phyloP scores from a whole-genome alignment of 2,329 filamentous ascomycete species.

The Aspergillus phoenicis region DNA sequence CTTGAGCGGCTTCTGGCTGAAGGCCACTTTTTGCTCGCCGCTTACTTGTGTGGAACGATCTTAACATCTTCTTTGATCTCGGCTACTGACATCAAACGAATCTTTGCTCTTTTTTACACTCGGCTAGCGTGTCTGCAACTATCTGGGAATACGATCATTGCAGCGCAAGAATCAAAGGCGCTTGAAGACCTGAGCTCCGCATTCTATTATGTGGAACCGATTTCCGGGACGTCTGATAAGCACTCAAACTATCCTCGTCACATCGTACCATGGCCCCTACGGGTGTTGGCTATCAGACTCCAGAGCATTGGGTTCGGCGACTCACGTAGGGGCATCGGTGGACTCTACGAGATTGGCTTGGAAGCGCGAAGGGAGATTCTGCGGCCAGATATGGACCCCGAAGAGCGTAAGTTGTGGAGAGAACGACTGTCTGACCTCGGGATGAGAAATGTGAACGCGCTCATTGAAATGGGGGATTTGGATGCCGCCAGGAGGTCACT shows the following conservation, averaged over 20 bases:
- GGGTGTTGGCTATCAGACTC: slow-evolving; percentile 78
- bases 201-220: slow-evolving; percentile 48
- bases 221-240: slow-evolving; percentile 45
- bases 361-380: slow-evolving; percentile 69
- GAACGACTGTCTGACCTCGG: slow-evolving; percentile 74
- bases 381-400: slow-evolving; percentile 54
- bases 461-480: slow-evolving; percentile 75
- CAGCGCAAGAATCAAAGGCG: slow-evolving; percentile 64
- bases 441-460: slow-evolving; percentile 58
- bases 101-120: slow-evolving; percentile 78
- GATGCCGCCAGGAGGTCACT: slow-evolving; percentile 77
- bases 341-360: slow-evolving; percentile 82
- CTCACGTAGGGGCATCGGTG: slow-evolving; percentile 79
- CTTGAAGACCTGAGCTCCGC: slow-evolving; percentile 65
- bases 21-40: slow-evolving; percentile 80
- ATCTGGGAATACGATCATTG: slow-evolving; percentile 70
- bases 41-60: slow-evolving; percentile 51
- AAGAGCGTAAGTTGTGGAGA: slow-evolving; percentile 69
- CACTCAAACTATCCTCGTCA: slow-evolving; percentile 66
- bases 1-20: slow-evolving; percentile 68
- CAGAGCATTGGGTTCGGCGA: slow-evolving; percentile 87
- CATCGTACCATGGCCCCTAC: slow-evolving; percentile 83
- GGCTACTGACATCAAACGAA: slow-evolving; percentile 60
- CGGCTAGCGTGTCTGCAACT: slow-evolving; percentile 81
- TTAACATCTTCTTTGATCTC: slow-evolving; percentile 46